Evolutionary conservation across 2,329 filamentous ascomycete genomes (phyloP).

Genomic region (Trichoderma aggressivum): DNA sequence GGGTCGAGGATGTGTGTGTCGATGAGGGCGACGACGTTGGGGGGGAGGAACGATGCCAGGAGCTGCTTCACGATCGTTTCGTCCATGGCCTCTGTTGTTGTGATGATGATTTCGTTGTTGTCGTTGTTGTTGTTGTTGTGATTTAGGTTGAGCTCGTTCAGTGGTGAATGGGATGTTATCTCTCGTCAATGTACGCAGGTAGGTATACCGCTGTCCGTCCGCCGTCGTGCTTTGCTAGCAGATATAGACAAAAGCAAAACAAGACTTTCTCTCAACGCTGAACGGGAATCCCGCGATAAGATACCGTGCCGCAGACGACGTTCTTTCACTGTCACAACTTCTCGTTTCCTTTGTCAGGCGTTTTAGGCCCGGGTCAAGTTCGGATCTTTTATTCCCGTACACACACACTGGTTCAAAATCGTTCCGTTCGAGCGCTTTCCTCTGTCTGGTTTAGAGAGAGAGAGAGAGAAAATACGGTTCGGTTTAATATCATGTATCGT

Average conservation of each 20-base stretch:
- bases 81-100: slow-evolving; percentile 27
- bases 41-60: slow-evolving; percentile 42
- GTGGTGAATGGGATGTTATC: background rate
- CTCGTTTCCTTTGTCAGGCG: background rate
- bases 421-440: background rate
- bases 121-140: background rate
- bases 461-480: background rate
- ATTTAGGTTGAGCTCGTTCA: background rate
- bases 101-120: background rate
- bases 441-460: background rate
- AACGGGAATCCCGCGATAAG: background rate
- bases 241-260: background rate
- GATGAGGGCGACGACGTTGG: slow-evolving; percentile 43
- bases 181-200: background rate
- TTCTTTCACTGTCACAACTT: background rate
- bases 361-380: background rate
- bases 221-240: background rate
- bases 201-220: background rate
- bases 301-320: background rate
- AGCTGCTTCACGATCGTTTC: slow-evolving; percentile 32
- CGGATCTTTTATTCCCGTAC: background rate
- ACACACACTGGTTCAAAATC: no score
- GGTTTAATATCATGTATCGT: background rate
- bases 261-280: background rate
- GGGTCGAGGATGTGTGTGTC: slow-evolving; percentile 48